These are phyloP conservation scores for Paecilomyces sp. DNA, from an alignment of 2,329 filamentous ascomycete genomes.

Conservation along the genomic window DNA sequence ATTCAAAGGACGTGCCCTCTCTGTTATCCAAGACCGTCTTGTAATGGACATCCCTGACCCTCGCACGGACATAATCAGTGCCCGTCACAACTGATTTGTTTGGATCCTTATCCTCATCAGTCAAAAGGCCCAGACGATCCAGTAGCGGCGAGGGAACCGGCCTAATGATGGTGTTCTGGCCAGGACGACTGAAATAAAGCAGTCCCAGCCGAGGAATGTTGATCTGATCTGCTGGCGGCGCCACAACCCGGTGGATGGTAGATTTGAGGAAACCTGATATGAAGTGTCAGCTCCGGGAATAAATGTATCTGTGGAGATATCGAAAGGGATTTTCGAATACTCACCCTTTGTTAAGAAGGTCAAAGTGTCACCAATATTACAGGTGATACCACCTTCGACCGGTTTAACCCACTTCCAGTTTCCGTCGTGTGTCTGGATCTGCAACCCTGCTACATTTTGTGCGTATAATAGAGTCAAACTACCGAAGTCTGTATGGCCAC, in stretches of 20 bases:
- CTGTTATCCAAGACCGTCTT: constrained; percentile 39
- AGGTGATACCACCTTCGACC: constrained; percentile 40
- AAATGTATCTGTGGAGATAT: neutral
- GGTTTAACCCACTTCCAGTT: constrained; percentile 45
- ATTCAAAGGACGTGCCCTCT: constrained; percentile 39
- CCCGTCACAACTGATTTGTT: constrained; percentile 30
- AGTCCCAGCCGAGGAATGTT: constrained; percentile 24
- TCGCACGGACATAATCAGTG: constrained; percentile 40
- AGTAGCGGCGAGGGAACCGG: constrained; percentile 30
- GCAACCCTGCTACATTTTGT: constrained; percentile 50
- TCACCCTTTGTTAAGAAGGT: constrained; percentile 16
- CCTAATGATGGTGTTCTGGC: constrained; percentile 24
- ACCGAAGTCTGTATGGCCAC: constrained; percentile 48
- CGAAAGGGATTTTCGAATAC: neutral
- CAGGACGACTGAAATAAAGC: constrained; percentile 32
- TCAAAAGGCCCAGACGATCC: constrained; percentile 30
- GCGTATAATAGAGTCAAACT: constrained; percentile 51
- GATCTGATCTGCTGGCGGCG: constrained; percentile 28
- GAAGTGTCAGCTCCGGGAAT: neutral
- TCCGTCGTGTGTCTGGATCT: constrained; percentile 41
- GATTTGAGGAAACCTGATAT: constrained; percentile 18
- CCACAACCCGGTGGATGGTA: constrained; percentile 28
- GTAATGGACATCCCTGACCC: constrained; percentile 42
- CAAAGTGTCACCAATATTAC: constrained; percentile 47
- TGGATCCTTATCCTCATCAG: constrained; percentile 32